Evolutionary conservation across 805 yeast genomes (phyloP), one percentile per base, ranked within the genome.

Genomic region (Teunomyces aglyptinius): DNA sequence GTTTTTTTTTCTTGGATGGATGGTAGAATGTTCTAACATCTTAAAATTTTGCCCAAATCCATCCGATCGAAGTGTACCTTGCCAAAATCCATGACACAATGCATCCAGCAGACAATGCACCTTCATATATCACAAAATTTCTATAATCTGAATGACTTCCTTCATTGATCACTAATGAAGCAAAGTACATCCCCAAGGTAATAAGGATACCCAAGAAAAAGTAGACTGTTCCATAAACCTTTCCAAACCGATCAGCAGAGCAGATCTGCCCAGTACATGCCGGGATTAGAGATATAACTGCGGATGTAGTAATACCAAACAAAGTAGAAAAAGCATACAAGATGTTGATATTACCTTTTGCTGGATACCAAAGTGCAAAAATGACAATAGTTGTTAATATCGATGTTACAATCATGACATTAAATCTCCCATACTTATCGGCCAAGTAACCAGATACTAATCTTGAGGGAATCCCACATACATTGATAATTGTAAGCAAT

Each of bases 181-280:
- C 61, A 7, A 56, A 48, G 39, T 57, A 65, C 57, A 65, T 59
- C 2, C 69, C 69, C 13, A 61, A 50, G 6, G 63, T 51, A 8
- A 64, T 64, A 13, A 66, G 57, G 38, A 67, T 59, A 22, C 65
- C 61, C 39, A 74, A 69, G 43, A 70, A 67, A 46, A 75, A 63
- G 48, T 67, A 66, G 47, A 81, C 66, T 2, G 83, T 74, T 1
- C 83, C 76, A 57, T 78, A 80, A 15, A 82, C 69, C 53, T 75
- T 74, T 6, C 84, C 85, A 56, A 79, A 80, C 50, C 72, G 76
- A 38, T 75, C 75, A 1, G 78, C 73, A 44, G 76, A 73, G 13
- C 85, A 78, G 29, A 83, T 78, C 43, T 78, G 81, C 0, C 83
- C 84, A 31, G 79, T 68, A 53, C 85, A 78, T 2, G 78, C 81